Evolutionary conservation across 2,329 filamentous ascomycete species (phyloP), one percentile per base, ranked within the genome.

Genomic region (Xylariaceae sp.): DNA sequence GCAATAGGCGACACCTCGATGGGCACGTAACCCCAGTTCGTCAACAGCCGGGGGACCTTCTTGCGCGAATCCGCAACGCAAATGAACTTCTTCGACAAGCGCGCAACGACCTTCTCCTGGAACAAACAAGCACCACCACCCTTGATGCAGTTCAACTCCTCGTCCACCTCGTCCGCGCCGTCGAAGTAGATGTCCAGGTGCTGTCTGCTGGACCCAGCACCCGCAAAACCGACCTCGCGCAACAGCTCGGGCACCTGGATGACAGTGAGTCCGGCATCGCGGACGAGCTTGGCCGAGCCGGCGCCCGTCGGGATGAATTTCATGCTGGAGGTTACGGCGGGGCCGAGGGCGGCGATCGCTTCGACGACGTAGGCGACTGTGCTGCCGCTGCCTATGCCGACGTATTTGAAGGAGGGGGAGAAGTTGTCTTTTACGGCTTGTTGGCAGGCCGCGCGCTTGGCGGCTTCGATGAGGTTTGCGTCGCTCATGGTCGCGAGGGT

Each of bases 51-150:
- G 41, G 82, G 77, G 62, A 92, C 91, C 65, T 92, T 84, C 77
- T 99, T 99, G 69, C 94, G 86, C 73, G 92, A 95, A 76, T 99
- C 94, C 58, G 90, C 91, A 59, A 95, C 90, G 68, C 90, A 93
- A 63, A 97, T 82, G 70, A 97, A 96, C 72, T 90, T 89, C 75
- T 86, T 89, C 2, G 91, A 88, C 53, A 88, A 84, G 61, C 90
- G 85, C 4, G 92, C 92, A 3, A 99, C 92, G 41, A 99, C 81
- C 79, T 99, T 99, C 78, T 99, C 94, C 75, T 97, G 94, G 78
- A 96, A 96, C 58, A 97, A 77, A 75, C 94, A 99, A n/a, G 92
- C 94, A 60, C 94, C 94, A 53, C 94, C 94, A 57, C 94, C 94
- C 79, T 97, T 97, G 78, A 99, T 97, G 72, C 93, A 91, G 76